phyloP scores from a whole-genome alignment of 768 basidiomycete species.

The Macrolepiota dolichaula region DNA sequence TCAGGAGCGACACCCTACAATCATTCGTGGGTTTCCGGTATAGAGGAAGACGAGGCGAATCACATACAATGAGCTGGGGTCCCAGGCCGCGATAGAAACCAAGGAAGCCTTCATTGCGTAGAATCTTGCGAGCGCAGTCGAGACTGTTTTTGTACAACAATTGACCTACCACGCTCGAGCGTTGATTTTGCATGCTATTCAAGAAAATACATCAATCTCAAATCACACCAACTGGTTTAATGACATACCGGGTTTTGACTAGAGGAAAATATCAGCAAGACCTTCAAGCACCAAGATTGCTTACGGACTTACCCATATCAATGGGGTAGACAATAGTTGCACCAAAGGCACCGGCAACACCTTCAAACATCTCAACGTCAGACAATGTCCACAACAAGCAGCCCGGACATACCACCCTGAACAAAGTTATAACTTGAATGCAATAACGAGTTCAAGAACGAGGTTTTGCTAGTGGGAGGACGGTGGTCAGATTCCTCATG shows the following conservation, averaged over 20 bases:
- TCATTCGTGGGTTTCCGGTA: not conserved
- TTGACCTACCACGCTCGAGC: constrained; percentile 95
- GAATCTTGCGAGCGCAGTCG: constrained; percentile 92
- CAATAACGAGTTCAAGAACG: constrained; percentile 52
- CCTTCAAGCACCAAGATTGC: not conserved
- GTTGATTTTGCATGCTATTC: constrained; percentile 92
- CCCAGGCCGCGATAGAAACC: constrained; percentile 98
- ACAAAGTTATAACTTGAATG: constrained; percentile 84
- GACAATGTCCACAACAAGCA: not conserved
- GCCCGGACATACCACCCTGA: constrained; percentile 61
- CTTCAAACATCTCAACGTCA: constrained; percentile 32
- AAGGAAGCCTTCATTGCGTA: constrained; percentile 87
- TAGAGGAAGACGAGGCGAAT: not conserved
- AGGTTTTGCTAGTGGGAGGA: constrained; percentile 25
- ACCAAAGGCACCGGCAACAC: constrained; percentile 90
- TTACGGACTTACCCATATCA: constrained; percentile 67
- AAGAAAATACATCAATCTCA: not conserved
- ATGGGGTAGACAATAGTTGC: constrained; percentile 99
- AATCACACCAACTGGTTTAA: not conserved
- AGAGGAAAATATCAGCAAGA: constrained; percentile 13
- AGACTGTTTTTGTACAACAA: constrained; percentile 94
- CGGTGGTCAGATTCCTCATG: constrained; percentile 45
- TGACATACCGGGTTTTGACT: constrained; percentile 74
- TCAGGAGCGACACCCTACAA: constrained; percentile 89
- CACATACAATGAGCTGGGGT: constrained; percentile 85